Conservation (phyloP, 1,139 yeast genomes). For the Spencermartinsiella ligniputridi region DNA sequence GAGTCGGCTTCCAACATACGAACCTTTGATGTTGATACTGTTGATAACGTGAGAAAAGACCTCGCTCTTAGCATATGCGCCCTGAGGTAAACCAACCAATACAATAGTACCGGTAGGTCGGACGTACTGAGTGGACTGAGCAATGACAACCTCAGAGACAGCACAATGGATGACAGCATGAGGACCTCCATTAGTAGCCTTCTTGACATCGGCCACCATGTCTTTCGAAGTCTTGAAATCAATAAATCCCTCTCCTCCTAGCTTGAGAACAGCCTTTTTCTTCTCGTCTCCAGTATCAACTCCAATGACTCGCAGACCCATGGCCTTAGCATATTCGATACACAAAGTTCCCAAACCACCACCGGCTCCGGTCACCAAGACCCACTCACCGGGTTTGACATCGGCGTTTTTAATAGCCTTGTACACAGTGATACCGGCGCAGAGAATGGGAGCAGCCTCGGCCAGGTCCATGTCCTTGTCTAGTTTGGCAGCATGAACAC, state of each 20-base stretch:
- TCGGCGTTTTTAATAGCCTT: slow-evolving; percentile 73
- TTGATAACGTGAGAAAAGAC: slow-evolving; percentile 64
- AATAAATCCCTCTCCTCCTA: slow-evolving; percentile 69
- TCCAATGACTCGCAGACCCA: slow-evolving; percentile 74
- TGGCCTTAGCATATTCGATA: slow-evolving; percentile 74
- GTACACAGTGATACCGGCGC: slow-evolving; percentile 84
- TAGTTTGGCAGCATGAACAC: slow-evolving; percentile 77
- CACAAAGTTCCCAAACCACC: slow-evolving; percentile 84
- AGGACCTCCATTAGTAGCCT: slow-evolving; percentile 68
- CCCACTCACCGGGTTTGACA: slow-evolving; percentile 70
- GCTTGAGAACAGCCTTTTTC: slow-evolving; percentile 47
- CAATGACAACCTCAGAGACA: slow-evolving; percentile 68
- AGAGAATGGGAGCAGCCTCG: slow-evolving; percentile 64
- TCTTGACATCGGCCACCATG: slow-evolving; percentile 46
- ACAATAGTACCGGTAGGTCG: slow-evolving; percentile 76
- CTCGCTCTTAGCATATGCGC: slow-evolving; percentile 56
- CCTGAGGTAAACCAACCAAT: slow-evolving; percentile 75
- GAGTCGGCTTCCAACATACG: slow-evolving; percentile 78
- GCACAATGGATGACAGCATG: slow-evolving; percentile 80
- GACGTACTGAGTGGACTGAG: slow-evolving; percentile 63
- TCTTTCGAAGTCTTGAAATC: slow-evolving; percentile 53
- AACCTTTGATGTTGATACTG: slow-evolving; percentile 62
- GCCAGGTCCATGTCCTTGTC: slow-evolving; percentile 71
- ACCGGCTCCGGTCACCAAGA: slow-evolving; percentile 76
- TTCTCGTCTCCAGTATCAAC: slow-evolving; percentile 73